Conservation (phyloP, 2,329 filamentous ascomycete species). For the Xylariaceae sp. region DNA sequence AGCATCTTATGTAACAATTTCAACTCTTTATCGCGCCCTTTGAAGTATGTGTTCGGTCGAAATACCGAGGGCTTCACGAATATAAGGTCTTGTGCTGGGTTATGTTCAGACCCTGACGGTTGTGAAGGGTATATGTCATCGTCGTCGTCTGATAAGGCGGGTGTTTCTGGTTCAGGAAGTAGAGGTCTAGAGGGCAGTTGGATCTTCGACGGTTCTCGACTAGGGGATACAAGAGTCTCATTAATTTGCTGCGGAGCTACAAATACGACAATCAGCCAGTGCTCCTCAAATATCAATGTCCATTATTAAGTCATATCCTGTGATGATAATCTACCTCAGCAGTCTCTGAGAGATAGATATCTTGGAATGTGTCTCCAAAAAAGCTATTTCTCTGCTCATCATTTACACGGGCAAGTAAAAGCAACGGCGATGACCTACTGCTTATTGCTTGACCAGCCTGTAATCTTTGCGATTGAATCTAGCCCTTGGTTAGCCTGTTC, state of each 20-base stretch:
- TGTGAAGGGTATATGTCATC: conserved; percentile 30
- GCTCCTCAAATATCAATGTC: conserved; percentile 20
- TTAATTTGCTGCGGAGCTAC: conserved; percentile 33
- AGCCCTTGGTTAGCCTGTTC: conserved; percentile 14
- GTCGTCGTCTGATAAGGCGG: conserved; percentile 20
- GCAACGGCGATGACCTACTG: conserved; percentile 29
- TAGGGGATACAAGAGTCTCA: conserved; percentile 29
- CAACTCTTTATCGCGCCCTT: conserved; percentile 54
- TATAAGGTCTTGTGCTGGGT: conserved; percentile 25
- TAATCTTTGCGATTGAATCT: conserved; percentile 30
- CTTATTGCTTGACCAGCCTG: conserved; percentile 27
- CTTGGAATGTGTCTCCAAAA: conserved; percentile 25
- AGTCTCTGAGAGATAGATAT: conserved; percentile 30
- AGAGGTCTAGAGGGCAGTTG: conserved; percentile 27
- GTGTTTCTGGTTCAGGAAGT: conserved; percentile 27
- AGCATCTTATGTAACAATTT: conserved; percentile 54
- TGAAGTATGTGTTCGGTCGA: conserved; percentile 54
- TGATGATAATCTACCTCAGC: conserved; percentile 30
- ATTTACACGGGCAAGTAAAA: conserved; percentile 22
- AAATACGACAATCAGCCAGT: conserved; percentile 31
- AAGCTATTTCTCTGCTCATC: conserved; percentile 22
- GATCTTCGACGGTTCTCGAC: conserved; percentile 26
- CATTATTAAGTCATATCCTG: conserved; percentile 13
- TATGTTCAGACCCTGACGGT: conserved; percentile 26
- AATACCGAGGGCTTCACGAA: conserved; percentile 50